Evolutionary conservation across 75 land plant species (phyloP), one percentile per base, ranked within the genome.

Genomic region (Selaginella tamariscina): DNA sequence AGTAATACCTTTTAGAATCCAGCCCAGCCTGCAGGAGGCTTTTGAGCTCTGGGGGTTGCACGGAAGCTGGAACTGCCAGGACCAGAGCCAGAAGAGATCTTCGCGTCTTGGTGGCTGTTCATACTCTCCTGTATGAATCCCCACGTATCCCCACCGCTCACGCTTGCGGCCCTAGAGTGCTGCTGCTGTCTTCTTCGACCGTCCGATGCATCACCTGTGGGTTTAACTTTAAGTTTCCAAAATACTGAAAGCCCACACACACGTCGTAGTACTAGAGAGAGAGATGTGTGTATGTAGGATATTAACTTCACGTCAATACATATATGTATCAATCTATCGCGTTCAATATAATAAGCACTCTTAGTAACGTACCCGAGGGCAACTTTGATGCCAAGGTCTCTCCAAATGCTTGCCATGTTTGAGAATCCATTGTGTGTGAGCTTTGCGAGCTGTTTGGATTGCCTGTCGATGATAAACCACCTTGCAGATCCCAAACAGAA

Each of bases 21-120:
- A 64, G 74, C 74, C 74, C 74, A 73, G 29, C 74, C 74, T 30
- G 74, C 74, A 29, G 74, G 74, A 21, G 64, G 70, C 67, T 33
- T 62, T 18, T 49, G 70, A 13, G 24, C 39, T 24, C 60, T 29
- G 5, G 60, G 59, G 27, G 33, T 32, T 20, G 71, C 27, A 30
- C 29, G 13, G 33, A 31, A 56, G 49, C 70, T 72, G 54, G 29
- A 33, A 49, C 32, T 66, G 32, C 65, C 15, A 67, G 70, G 31
- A 26, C 23, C 62, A 59, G 26, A 59, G 5, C 60, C 28, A 18
- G 8, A 23, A 29, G 29, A 15, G 1, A 13, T 31, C 15, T 65
- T 65, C 5, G 69, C 1, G 18, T 31, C 68, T 1, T 67, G 68
- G 2, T 28, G 32, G n/a, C 23, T 55, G 24, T 28, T 66, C 22